Percentiles rank a stretch among this genome's conserved stretches.
Conservation (phyloP, 257 asterid species). For the Vinca minor region DNA sequence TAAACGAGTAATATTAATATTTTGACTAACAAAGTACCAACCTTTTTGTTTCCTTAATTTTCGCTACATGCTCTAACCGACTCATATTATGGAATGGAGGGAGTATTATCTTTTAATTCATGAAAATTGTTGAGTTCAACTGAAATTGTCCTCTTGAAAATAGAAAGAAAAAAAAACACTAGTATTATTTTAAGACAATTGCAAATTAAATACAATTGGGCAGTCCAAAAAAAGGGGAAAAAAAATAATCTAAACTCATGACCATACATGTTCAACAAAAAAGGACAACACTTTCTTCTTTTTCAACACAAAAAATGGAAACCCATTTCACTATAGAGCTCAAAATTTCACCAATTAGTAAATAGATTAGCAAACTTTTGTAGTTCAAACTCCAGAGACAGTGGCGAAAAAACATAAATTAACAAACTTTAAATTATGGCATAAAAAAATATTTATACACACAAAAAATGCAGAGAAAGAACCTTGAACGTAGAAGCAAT, state of each 20-base stretch:
- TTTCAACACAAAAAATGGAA: not conserved
- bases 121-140: not conserved
- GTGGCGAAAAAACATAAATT: not conserved
- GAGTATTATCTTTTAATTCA: not conserved
- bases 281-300: not conserved
- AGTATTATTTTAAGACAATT: not conserved
- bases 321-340: not conserved
- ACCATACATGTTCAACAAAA: not conserved
- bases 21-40: no score
- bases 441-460: not conserved
- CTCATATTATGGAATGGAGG: no score
- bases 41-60: no score
- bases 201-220: not conserved
- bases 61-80: no score
- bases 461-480: not conserved
- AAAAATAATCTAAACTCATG: not conserved
- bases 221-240: no score
- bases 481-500: conserved; percentile 99
- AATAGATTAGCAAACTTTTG: not conserved
- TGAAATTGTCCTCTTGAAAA: not conserved
- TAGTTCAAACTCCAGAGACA: not conserved
- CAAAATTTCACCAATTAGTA: not conserved
- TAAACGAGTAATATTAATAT: no score
- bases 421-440: not conserved
- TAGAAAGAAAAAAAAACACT: no score